Evolutionary conservation across 208 protist genomes (phyloP), one percentile per base, ranked within the genome.

Genomic region (Crithidia sp.): DNA sequence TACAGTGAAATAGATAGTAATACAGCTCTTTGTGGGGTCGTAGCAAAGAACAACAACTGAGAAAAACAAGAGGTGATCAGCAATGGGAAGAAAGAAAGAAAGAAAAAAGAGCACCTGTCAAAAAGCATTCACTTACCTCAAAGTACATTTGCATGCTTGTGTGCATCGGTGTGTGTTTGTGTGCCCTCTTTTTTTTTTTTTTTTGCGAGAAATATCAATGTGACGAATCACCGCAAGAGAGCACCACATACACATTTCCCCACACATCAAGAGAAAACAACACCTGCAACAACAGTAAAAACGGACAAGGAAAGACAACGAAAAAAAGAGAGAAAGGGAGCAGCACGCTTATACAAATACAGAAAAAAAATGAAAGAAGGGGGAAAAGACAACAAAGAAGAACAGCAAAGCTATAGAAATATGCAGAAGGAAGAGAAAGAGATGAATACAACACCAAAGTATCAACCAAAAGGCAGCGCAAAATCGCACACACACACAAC

Each of bases 371-470:
- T 67, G 62, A 65, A 60, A 49, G 50, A 36, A 58, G 19, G 0
- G 45, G 62, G 67, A n/a, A 76, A 76, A n/a, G 54, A 50, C 41
- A 66, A 55, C 49, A 59, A 75, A 45, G 59, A 56, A 28, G 52
- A 68, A 41, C 67, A 49, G 66, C 59, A 41, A 74, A 49, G 66
- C 59, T 69, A 68, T 50, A 65, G 71, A 78, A 36, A 39, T 28
- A 43, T 19, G 16, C 13, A 67, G 28, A 28, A 1, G 28, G 28
- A 28, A 65, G 50, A 39, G 37, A 71, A 55, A 67, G 45, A 69
- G 45, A 71, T 40, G 17, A n/a, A 69, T 77, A 74, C 39, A 69
- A 57, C 45, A 62, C 41, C 44, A 65, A 0, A 0, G 0, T 13
- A 2, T 2, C 16, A 41, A 45, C 16, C 17, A n/a, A 59, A 10